phyloP scores from a whole-genome alignment of 176 grass and related monocot species.

The Musa beccarii region DNA sequence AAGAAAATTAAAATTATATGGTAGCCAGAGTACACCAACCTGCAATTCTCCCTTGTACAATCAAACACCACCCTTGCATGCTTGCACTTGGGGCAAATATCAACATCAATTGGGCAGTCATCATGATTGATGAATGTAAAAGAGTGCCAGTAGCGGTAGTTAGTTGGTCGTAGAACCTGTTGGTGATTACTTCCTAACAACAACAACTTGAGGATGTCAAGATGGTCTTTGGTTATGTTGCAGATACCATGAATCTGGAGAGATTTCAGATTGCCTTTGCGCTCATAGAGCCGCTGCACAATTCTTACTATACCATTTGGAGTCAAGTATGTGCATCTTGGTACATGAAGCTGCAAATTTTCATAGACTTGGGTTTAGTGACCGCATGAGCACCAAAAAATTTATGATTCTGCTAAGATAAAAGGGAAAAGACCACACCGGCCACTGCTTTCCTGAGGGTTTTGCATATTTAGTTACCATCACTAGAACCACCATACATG shows the following conservation, averaged over 20 bases:
- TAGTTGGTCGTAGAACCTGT: constrained; percentile 7
- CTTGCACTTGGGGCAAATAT: constrained; percentile 46
- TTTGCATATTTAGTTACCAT: background rate
- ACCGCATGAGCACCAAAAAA: too few species aligned
- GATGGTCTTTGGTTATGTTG: constrained; percentile 56
- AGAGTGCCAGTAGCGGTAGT: constrained; percentile 33
- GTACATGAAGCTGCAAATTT: constrained; percentile 72
- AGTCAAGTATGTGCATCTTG: constrained; percentile 59
- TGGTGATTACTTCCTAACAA: constrained; percentile 29
- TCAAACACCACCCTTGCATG: constrained; percentile 60
- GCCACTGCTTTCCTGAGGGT: too few species aligned
- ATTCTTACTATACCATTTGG: constrained; percentile 69
- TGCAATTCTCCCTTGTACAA: constrained; percentile 73
- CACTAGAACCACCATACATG: background rate
- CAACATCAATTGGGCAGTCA: constrained; percentile 57
- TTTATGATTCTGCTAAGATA: too few species aligned
- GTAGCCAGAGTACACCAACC: constrained; percentile 29
- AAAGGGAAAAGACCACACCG: too few species aligned
- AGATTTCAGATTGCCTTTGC: constrained; percentile 35
- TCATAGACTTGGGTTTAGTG: background rate
- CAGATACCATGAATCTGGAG: constrained; percentile 42
- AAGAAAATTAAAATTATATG: too few species aligned
- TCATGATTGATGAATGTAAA: constrained; percentile 31
- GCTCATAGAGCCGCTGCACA: constrained; percentile 40
- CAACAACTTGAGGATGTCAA: constrained; percentile 55